Base-by-base conservation (phyloP, 306 rosid genomes). In the Lablab purpureus region DNA sequence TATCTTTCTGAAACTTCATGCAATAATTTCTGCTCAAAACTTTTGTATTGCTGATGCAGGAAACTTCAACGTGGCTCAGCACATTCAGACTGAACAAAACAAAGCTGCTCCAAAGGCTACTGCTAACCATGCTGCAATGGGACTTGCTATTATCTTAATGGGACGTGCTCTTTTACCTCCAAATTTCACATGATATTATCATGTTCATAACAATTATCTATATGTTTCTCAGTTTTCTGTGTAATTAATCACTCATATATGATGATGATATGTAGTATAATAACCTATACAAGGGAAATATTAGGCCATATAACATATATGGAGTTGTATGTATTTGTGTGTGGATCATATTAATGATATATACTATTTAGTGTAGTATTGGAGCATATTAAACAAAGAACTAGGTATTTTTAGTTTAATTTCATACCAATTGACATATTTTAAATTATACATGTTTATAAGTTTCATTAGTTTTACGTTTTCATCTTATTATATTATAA, bases 21-120 rank as follows among this genome's bases (percentile, higher is more conserved):
- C 28, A 21, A 10, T 19, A 36, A 36, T 36, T 36, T 36, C 10
- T 36, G 40, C 0, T n/a, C n/a, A n/a, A n/a, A 7, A 36, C 10
- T 10, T 36, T 6, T 37, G 28, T 4, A 30, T 30, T 40, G 40
- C 3, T 3, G 0, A 22, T 64, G 76, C 86, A 93, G 98, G 98
- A 5, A 47, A 92, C 49, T 94, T 94, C 79, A 66, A 91, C 27
- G 99, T 94, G 69, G 83, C 70, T 7, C 88, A 87, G 82, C 99
- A 88, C 69, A 51, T 92, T 13, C 43, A 81, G 47, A 34, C 78
- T 15, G 92, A 82, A 59, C 78, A 68, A 81, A 87, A 25, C 81
- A 73, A 80, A 1, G 90, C 89, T 36, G 89, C 89, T 36, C 6
- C 40, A 45, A 88, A 73, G 80, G 32, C 76, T 54, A 79, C 76